phyloP scores from a whole-genome alignment of 148 eudicot species.

The Heliamphora exappendiculata region DNA sequence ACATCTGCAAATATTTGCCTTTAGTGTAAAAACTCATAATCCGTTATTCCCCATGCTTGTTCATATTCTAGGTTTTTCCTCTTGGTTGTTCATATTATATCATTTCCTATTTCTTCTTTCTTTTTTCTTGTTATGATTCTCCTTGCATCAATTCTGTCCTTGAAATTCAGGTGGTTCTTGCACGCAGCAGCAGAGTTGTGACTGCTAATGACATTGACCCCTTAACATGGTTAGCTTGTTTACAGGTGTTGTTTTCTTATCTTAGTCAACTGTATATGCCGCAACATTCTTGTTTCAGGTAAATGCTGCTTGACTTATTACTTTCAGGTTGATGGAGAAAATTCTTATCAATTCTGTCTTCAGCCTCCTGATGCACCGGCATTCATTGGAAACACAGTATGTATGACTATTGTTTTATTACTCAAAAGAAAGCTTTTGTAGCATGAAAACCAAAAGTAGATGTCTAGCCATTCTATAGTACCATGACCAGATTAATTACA shows the following conservation, averaged over 20 bases:
- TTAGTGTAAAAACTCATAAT: background rate
- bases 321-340: slow-evolving; percentile 63
- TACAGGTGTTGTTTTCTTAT: slow-evolving; percentile 46
- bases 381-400: slow-evolving; percentile 93
- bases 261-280: slow-evolving; percentile 13
- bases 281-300: background rate
- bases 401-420: slow-evolving; percentile 14
- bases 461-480: background rate
- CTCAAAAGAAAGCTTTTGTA: background rate
- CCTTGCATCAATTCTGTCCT: background rate
- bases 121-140: background rate
- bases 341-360: slow-evolving; percentile 90
- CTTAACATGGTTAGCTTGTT: slow-evolving; percentile 70
- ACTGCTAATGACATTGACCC: slow-evolving; percentile 73
- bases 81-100: background rate
- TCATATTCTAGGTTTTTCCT: background rate
- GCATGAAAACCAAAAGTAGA: background rate
- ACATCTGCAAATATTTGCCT: background rate
- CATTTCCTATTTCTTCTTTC: background rate
- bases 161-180: slow-evolving; percentile 77
- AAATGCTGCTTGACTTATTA: background rate
- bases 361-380: slow-evolving; percentile 93
- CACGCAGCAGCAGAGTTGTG: slow-evolving; percentile 83
- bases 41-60: too few relatives aligned
- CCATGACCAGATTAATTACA: background rate